Conservation (phyloP, 371 early-diverging fungal genomes). For the Phascolomyces articulosus region DNA sequence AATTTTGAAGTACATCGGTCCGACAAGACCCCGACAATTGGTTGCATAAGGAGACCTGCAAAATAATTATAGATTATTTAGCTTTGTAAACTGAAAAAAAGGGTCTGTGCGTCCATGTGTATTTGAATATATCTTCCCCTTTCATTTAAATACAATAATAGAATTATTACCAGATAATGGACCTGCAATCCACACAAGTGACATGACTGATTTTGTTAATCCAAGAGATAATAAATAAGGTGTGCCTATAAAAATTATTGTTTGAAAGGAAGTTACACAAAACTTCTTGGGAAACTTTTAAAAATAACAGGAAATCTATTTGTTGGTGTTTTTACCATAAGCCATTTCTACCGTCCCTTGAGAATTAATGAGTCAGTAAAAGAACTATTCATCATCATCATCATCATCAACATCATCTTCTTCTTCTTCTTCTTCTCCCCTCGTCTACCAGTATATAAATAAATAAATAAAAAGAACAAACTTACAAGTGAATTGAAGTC, state of each 20-base stretch:
- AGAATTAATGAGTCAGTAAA: neutral
- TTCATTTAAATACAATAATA: neutral
- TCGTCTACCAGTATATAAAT: no score
- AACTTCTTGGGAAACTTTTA: no score
- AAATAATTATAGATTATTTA: neutral
- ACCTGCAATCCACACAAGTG: conserved; percentile 96
- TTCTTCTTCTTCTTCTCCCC: neutral
- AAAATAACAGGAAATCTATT: no score
- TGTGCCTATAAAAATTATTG: conserved; percentile 65
- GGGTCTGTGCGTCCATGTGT: neutral
- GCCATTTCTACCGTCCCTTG: conserved; percentile 74
- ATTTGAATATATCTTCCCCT: neutral
- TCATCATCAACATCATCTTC: no score
- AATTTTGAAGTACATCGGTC: conserved; percentile 70
- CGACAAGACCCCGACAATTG: conserved; percentile 79
- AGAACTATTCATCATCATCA: no score
- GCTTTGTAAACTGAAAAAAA: neutral
- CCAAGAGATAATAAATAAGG: conserved; percentile 90
- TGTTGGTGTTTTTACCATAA: conserved; percentile 54
- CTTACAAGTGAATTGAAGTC: conserved; percentile 54
- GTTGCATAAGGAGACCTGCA: conserved; percentile 80
- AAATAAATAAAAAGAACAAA: conserved; percentile 1
- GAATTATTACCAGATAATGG: conserved; percentile 81
- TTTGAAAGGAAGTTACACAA: neutral
- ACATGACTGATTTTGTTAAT: conserved; percentile 80